Evolutionary conservation across 768 basidiomycete genomes (phyloP).

Genomic region (Tremella fuciformis): DNA sequence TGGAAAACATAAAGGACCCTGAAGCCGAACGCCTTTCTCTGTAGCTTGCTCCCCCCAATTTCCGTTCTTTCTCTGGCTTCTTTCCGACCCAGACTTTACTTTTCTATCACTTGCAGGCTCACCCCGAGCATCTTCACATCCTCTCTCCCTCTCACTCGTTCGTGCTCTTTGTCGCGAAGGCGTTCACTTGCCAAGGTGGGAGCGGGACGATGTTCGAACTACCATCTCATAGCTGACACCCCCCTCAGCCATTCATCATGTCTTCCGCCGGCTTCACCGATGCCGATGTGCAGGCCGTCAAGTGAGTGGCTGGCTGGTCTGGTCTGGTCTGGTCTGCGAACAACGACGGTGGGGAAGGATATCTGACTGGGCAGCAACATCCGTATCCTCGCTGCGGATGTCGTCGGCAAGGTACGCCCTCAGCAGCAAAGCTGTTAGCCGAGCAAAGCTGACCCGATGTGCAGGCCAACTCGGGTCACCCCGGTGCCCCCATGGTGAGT

Average conservation of each 20-base stretch:
- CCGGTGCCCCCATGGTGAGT: constrained; percentile 90
- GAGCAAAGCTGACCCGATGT: constrained; percentile 1
- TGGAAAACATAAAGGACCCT: no score
- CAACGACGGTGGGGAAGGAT: constrained; percentile 1
- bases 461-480: constrained; percentile 89
- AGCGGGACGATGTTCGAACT: not conserved
- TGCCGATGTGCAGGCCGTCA: constrained; percentile 22
- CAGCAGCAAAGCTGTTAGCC: not conserved
- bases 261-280: constrained; percentile 19
- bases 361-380: constrained; percentile 40
- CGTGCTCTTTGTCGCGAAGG: not conserved
- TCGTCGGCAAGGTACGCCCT: constrained; percentile 48
- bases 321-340: constrained; percentile 29
- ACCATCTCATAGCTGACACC: not conserved
- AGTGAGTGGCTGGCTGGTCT: constrained; percentile 16
- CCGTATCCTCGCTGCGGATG: constrained; percentile 52
- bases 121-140: not conserved
- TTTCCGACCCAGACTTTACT: no score
- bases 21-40: no score
- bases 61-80: no score
- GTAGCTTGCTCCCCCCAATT: no score
- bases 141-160: not conserved
- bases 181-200: not conserved
- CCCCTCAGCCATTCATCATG: constrained; percentile 10
- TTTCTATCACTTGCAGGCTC: no score